Conservation (phyloP, 1,284 basidiomycete species). For the Waitea zeae region DNA sequence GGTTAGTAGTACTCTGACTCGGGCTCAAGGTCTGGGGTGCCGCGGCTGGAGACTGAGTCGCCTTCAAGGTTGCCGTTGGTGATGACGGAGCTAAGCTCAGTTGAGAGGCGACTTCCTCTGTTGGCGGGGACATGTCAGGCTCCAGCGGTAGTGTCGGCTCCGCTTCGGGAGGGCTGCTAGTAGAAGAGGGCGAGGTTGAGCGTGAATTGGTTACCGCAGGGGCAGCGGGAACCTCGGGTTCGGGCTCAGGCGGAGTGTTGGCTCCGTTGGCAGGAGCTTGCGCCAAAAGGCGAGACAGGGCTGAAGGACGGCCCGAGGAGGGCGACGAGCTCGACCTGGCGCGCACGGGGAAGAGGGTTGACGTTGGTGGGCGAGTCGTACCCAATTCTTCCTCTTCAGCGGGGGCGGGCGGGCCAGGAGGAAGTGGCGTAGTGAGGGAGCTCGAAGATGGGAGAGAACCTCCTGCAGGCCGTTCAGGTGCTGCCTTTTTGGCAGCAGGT, state of each 20-base stretch:
- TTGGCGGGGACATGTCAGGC: too few relatives aligned
- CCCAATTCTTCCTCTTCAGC: conserved; percentile 54
- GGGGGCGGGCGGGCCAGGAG: conserved; percentile 38
- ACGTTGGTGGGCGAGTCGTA: conserved; percentile 39
- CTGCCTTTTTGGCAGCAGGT: conserved; percentile 32
- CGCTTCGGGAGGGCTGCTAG: conserved; percentile 7
- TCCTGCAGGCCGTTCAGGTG: conserved; percentile 19
- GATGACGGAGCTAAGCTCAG: background rate
- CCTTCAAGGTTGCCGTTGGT: background rate
- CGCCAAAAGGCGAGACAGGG: conserved; percentile 55
- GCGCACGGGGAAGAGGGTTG: conserved; percentile 42
- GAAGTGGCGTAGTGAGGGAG: conserved; percentile 12
- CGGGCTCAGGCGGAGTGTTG: background rate
- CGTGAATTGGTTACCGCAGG: conserved; percentile 5
- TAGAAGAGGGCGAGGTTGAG: too few relatives aligned
- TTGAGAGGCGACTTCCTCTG: background rate
- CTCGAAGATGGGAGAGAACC: conserved; percentile 6
- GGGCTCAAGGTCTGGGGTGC: too few relatives aligned
- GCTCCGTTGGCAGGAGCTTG: conserved; percentile 28
- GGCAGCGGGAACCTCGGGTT: conserved; percentile 3
- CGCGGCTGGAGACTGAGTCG: conserved; percentile 13
- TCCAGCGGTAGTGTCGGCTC: background rate
- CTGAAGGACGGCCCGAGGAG: conserved; percentile 50
- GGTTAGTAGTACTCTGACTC: conserved; percentile 2
- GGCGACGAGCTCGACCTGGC: conserved; percentile 51